A percentile compares a stretch with the other conserved stretches of the same genome.
These are phyloP conservation scores for Pisolithus microcarpus DNA, from an alignment of 768 basidiomycete genomes.

Conservation along the genomic window DNA sequence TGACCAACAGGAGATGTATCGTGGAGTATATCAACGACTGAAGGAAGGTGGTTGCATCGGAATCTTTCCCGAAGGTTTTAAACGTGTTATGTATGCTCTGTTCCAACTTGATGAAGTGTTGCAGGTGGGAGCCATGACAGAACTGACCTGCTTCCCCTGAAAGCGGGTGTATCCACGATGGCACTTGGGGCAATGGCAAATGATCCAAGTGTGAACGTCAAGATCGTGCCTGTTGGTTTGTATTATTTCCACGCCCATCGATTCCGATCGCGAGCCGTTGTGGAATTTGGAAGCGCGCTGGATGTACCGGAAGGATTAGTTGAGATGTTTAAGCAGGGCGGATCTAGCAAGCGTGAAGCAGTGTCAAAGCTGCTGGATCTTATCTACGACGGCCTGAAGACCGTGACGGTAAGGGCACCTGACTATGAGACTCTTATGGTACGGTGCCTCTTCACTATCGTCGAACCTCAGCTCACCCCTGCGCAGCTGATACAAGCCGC, in stretches of 20 bases:
- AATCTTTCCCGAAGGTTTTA: constrained; percentile 93
- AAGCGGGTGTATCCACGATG: constrained; percentile 97
- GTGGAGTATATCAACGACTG: constrained; percentile 81
- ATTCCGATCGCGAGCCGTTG: constrained; percentile 94
- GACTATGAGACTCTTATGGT: constrained; percentile 99
- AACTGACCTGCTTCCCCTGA: constrained; percentile 90
- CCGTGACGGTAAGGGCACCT: constrained; percentile 90
- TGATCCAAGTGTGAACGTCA: constrained; percentile 77
- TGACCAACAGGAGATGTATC: constrained; percentile 93
- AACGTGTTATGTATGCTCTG: neutral
- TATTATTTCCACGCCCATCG: constrained; percentile 73
- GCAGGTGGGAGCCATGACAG: constrained; percentile 97
- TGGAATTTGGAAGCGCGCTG: constrained; percentile 89
- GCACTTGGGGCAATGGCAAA: constrained; percentile 96
- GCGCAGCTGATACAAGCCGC: constrained; percentile 89
- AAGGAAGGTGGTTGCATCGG: constrained; percentile 87
- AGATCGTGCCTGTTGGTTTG: constrained; percentile 82
- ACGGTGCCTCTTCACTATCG: constrained; percentile 17
- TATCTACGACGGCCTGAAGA: constrained; percentile 89
- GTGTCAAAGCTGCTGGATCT: constrained; percentile 83
- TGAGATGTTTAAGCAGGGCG: constrained; percentile 87
- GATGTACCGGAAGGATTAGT: constrained; percentile 85
- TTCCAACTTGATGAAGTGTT: neutral
- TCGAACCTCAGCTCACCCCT: constrained; percentile 2
- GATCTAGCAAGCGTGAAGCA: constrained; percentile 81